These are phyloP conservation scores for Deinandra increscens DNA, from an alignment of 129 eudicot genomes.

Conservation along the genomic window DNA sequence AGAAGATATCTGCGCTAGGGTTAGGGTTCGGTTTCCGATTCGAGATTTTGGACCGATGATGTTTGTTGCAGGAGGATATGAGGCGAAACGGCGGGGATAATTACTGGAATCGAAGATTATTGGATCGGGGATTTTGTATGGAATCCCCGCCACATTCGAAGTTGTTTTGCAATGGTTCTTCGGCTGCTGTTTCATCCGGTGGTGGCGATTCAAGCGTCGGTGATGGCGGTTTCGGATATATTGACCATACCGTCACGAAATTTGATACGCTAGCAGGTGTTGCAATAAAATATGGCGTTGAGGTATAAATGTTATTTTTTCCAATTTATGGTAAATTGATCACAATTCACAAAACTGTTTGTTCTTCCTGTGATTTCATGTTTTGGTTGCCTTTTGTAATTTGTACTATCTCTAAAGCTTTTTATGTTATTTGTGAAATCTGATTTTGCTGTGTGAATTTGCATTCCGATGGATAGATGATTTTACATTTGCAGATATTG, in stretches of 20 bases:
- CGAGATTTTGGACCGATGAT: slow-evolving; percentile 25
- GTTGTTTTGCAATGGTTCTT: slow-evolving; percentile 29
- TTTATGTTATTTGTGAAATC: neutral
- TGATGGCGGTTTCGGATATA: slow-evolving; percentile 41
- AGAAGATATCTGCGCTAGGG: slow-evolving; percentile 17
- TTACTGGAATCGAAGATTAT: slow-evolving; percentile 9
- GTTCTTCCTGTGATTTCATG: slow-evolving; percentile 1
- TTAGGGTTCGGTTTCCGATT: slow-evolving; percentile 21
- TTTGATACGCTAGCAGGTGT: slow-evolving; percentile 93
- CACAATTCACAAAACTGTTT: neutral
- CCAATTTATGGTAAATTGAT: neutral
- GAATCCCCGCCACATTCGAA: slow-evolving; percentile 29
- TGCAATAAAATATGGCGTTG: slow-evolving; percentile 91
- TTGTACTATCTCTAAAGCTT: neutral
- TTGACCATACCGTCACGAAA: slow-evolving; percentile 68
- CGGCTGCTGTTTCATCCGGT: slow-evolving; percentile 25
- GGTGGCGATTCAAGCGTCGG: slow-evolving; percentile 28
- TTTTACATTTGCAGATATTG: neutral
- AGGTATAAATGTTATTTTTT: slow-evolving; percentile 47
- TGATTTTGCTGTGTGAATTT: slow-evolving; percentile 6
- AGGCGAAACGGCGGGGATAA: slow-evolving; percentile 32
- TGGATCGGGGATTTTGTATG: slow-evolving; percentile 34
- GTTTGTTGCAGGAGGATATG: slow-evolving; percentile 28
- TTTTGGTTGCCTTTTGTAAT: too few species aligned
- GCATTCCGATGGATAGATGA: neutral